Percentiles rank a stretch among this genome's conserved stretches.
Conservation (phyloP, 352 stramenopile genomes). For the Globisporangium carolinianum region DNA sequence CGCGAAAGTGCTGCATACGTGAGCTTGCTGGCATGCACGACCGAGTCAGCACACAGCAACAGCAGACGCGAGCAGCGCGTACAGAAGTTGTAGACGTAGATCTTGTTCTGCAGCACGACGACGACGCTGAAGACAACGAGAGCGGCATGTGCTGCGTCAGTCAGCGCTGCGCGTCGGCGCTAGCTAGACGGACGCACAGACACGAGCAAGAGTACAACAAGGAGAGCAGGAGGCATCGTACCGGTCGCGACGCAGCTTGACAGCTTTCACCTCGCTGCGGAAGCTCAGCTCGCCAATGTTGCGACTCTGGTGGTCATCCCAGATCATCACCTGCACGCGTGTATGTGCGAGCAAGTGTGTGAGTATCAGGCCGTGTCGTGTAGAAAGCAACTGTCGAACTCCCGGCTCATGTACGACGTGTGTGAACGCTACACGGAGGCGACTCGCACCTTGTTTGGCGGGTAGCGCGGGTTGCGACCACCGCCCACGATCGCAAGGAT, state of each 20-base stretch:
- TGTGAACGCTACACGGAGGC: neutral
- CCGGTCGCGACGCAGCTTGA: constrained; percentile 94
- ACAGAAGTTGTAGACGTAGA: constrained; percentile 98
- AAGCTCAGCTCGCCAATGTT: constrained; percentile 98
- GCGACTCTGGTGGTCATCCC: constrained; percentile 97
- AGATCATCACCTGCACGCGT: constrained; percentile 93
- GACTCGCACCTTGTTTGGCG: constrained; percentile 89
- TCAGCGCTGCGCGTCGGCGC: too few species aligned
- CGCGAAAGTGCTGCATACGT: too few species aligned
- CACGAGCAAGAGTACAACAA: neutral
- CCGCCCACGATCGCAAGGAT: constrained; percentile 94
- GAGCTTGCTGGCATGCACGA: too few species aligned
- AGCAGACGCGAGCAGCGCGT: constrained; percentile 5
- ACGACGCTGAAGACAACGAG: constrained; percentile 72
- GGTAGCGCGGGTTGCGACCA: constrained; percentile 89
- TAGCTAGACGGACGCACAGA: neutral
- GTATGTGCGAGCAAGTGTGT: neutral
- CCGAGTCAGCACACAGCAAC: neutral
- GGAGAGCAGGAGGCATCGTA: constrained; percentile 12
- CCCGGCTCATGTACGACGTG: too few species aligned
- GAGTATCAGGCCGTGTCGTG: neutral
- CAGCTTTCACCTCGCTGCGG: constrained; percentile 93
- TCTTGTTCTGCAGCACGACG: constrained; percentile 95
- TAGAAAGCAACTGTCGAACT: too few species aligned
- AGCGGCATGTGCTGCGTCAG: neutral